Evolutionary conservation across 768 basidiomycete genomes (phyloP).

Genomic region (Nidularia pulvinata): DNA sequence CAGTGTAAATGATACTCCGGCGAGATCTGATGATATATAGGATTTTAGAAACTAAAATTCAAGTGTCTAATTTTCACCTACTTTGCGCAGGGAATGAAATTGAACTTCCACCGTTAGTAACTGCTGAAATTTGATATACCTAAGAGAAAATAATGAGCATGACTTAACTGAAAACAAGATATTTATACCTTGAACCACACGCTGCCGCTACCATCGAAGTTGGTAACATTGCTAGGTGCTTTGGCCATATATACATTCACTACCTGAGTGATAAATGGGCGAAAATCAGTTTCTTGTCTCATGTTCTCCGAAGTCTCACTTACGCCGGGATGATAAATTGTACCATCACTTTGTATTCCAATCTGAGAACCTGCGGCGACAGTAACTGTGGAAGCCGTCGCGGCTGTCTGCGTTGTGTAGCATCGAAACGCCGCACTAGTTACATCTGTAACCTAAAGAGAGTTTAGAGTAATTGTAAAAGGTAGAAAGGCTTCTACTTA

Average conservation of each 20-base stretch:
- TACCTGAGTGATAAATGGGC: slow-evolving; percentile 11
- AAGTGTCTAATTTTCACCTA: slow-evolving; percentile 5
- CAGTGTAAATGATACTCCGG: slow-evolving; percentile 31
- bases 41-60: too few relatives aligned
- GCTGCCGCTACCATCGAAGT: slow-evolving; percentile 36
- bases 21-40: slow-evolving; percentile 9
- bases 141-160: slow-evolving; percentile 8
- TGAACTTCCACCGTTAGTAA: slow-evolving; percentile 41
- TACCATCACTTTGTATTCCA: slow-evolving; percentile 37
- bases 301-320: slow-evolving; percentile 3
- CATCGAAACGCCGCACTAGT: slow-evolving; percentile 44
- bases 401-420: slow-evolving; percentile 36
- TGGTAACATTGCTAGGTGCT: slow-evolving; percentile 37
- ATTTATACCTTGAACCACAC: slow-evolving; percentile 40
- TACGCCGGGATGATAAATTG: slow-evolving; percentile 50
- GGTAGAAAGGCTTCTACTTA: slow-evolving; percentile 8
- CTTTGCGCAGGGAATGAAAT: slow-evolving; percentile 47
- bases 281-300: neutral
- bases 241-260: slow-evolving; percentile 43
- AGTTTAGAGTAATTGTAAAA: too few relatives aligned
- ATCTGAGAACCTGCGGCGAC: slow-evolving; percentile 43
- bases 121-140: slow-evolving; percentile 40
- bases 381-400: slow-evolving; percentile 38
- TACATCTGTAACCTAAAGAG: slow-evolving; percentile 39
- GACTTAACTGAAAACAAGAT: too few relatives aligned